Conservation (phyloP, 768 basidiomycete genomes). For the Pleurotus pulmonarius region DNA sequence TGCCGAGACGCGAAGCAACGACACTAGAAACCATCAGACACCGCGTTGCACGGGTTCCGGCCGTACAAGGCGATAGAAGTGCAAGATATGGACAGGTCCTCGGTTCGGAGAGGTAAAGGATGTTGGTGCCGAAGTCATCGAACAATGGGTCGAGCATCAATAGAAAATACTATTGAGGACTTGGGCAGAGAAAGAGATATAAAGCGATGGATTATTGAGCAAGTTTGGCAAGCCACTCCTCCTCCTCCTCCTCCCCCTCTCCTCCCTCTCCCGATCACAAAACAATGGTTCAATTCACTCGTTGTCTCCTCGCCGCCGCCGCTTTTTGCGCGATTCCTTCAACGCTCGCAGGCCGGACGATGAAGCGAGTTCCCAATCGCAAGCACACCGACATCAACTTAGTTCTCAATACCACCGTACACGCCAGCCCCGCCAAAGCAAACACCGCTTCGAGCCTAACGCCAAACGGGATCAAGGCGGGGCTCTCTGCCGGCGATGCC, state of each 20-base stretch:
- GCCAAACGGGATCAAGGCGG: slow-evolving; percentile 43
- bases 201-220: not conserved
- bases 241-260: not conserved
- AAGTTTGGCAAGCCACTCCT: not conserved
- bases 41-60: not conserved
- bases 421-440: slow-evolving; percentile 6
- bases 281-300: not conserved
- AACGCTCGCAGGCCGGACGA: not conserved
- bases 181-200: not conserved
- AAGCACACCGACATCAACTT: not conserved
- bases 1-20: no score
- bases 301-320: not conserved
- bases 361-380: not conserved
- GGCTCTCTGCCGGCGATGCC: slow-evolving; percentile 42
- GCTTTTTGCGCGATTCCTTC: not conserved
- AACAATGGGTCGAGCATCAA: not conserved
- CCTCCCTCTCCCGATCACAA: not conserved
- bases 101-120: not conserved
- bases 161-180: not conserved
- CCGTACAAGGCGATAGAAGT: not conserved
- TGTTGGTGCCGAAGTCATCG: not conserved
- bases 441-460: slow-evolving; percentile 21
- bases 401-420: not conserved
- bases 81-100: not conserved
- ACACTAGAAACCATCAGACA: not conserved